Conservation (phyloP, 306 rosid species). For the Medicago lupulina region DNA sequence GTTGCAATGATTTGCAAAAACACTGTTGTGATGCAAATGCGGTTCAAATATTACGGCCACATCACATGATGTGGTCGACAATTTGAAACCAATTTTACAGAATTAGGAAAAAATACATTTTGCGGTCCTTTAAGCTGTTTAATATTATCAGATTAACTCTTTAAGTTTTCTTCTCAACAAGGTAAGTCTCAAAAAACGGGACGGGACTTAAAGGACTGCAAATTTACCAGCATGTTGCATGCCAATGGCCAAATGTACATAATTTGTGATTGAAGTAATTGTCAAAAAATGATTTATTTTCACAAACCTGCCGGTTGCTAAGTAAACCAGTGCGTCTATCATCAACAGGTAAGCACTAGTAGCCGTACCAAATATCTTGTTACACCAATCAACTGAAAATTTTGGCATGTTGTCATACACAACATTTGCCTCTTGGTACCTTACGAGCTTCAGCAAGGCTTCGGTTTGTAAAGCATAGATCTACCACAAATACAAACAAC, state of each 20-base stretch:
- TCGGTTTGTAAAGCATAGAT: slow-evolving; percentile 84
- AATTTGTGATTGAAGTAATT: not conserved
- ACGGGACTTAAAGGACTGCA: too few relatives aligned
- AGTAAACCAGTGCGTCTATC: slow-evolving; percentile 65
- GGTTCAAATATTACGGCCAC: too few relatives aligned
- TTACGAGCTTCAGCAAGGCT: slow-evolving; percentile 72
- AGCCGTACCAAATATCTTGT: slow-evolving; percentile 62
- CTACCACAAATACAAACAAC: slow-evolving; percentile 45
- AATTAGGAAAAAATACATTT: not conserved
- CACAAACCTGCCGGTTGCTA: slow-evolving; percentile 85
- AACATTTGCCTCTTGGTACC: slow-evolving; percentile 75
- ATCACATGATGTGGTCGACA: too few relatives aligned
- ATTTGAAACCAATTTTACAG: not conserved
- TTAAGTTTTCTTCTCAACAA: too few relatives aligned
- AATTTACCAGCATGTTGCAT: too few relatives aligned
- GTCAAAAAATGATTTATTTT: slow-evolving; percentile 5
- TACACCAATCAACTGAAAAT: slow-evolving; percentile 58
- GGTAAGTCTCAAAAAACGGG: too few relatives aligned
- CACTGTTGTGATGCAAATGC: too few relatives aligned
- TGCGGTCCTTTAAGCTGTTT: too few relatives aligned
- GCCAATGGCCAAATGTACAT: too few relatives aligned
- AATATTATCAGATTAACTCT: too few relatives aligned
- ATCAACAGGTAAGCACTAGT: slow-evolving; percentile 56
- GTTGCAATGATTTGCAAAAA: too few relatives aligned
- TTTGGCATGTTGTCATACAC: slow-evolving; percentile 64